Conservation (phyloP, 257 asterid genomes). For the Solanum gracilifrons region DNA sequence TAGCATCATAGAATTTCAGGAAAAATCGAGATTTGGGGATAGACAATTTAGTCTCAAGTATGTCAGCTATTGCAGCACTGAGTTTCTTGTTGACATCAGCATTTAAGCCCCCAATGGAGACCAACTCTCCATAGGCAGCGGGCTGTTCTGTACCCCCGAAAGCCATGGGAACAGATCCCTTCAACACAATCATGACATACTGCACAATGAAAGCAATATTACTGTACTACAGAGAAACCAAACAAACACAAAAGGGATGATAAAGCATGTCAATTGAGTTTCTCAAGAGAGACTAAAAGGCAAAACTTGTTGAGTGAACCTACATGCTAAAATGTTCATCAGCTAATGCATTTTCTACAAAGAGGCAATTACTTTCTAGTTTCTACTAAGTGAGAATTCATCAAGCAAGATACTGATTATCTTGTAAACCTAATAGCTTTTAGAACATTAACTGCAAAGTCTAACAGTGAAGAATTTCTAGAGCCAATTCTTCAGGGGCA, state of each 20-base stretch:
- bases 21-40: slow-evolving; percentile 74
- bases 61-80: slow-evolving; percentile 67
- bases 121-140: slow-evolving; percentile 83
- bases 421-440: background rate
- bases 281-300: background rate
- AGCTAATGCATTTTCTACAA: background rate
- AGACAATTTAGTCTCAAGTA: slow-evolving; percentile 69
- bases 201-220: slow-evolving; percentile 18
- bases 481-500: background rate
- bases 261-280: background rate
- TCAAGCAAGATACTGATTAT: background rate
- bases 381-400: background rate
- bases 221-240: background rate
- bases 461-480: background rate
- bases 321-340: background rate
- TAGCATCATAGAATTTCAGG: slow-evolving; percentile 86
- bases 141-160: slow-evolving; percentile 92
- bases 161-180: slow-evolving; percentile 89
- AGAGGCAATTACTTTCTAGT: background rate
- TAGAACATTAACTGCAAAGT: background rate
- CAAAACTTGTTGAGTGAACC: background rate
- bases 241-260: background rate
- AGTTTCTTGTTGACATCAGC: slow-evolving; percentile 79
- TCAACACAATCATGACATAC: slow-evolving; percentile 93
- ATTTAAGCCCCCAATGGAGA: slow-evolving; percentile 78